Base-by-base conservation (phyloP, 352 stramenopile genomes). In the Pythium brassicae region DNA sequence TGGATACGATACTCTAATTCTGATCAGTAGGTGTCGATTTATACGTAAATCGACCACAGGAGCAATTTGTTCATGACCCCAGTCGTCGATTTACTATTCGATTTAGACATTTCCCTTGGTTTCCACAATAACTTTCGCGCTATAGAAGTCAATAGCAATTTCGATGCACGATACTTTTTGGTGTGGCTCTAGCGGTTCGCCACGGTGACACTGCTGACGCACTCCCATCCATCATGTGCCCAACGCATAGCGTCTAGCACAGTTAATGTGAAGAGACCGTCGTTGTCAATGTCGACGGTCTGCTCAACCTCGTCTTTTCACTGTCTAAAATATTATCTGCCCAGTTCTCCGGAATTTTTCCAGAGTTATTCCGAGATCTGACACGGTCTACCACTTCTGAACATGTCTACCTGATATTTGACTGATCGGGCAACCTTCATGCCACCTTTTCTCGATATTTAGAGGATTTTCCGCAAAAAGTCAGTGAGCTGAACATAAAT, bases 161-260 rank as follows among this genome's bases (percentile, higher is more conserved):
- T 51, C 25, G 46, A n/a, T 17, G 26, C 3, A 4, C 12, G 7
- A 39, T 39, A 10, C 35, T n/a, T 39, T 39, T 19, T 20, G 19
- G 50, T 56, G 25, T 56, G 50, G n/a, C 50, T 34, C 50, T 34
- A 48, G 25, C 35, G 39, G 35, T 40, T 50, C 34, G 39, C 51
- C 12, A 43, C 22, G 32, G 48, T 53, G 11, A 19, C n/a, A n/a
- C 3, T 29, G 25, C 27, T 44, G 12, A n/a, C 25, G 23, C 4
- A 29, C 20, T 44, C 26, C 27, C 48, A 53, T 23, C 10, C 48
- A 20, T 44, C 15, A 22, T 53, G 48, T 23, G 27, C 48, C 27
- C 27, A 53, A 17, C 29, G 19, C 48, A 50, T 49, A 29, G n/a
- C 19, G 12, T 54, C 27, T 19, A 57, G 40, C 10, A 57, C 51